phyloP scores from a whole-genome alignment of 331 rosid genomes.

The Rosa hybrid region DNA sequence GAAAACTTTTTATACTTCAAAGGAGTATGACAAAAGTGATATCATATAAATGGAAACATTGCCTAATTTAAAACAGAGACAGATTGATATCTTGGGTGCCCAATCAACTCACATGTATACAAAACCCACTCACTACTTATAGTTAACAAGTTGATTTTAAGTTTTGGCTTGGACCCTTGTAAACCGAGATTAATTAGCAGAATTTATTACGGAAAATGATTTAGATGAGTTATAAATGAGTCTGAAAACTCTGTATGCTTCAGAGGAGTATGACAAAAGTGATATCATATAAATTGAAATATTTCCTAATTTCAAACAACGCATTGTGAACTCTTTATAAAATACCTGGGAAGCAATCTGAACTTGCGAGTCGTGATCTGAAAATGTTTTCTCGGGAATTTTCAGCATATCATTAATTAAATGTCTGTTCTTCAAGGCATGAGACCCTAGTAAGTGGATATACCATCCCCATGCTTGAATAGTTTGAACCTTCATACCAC shows the following conservation, averaged over 20 bases:
- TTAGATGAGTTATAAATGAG: not conserved
- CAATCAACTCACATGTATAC: not conserved
- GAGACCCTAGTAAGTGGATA: constrained; percentile 66
- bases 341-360: constrained; percentile 86
- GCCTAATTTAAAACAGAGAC: not conserved
- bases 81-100: not conserved
- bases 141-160: not conserved
- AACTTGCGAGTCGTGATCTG: constrained; percentile 76
- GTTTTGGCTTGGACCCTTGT: not conserved
- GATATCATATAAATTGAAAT: not conserved
- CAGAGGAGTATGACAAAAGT: not conserved
- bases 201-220: not conserved
- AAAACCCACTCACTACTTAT: not conserved
- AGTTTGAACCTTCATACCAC: constrained; percentile 67
- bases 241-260: not conserved
- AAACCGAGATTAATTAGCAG: not conserved
- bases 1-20: not conserved
- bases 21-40: not conserved
- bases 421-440: constrained; percentile 62
- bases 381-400: constrained; percentile 78
- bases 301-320: not conserved
- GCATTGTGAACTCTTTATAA: not conserved
- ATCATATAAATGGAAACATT: not conserved
- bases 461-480: constrained; percentile 94
- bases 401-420: constrained; percentile 78